Base-by-base conservation (phyloP, 2,329 filamentous ascomycete species). In the Phialocephala subalpina region DNA sequence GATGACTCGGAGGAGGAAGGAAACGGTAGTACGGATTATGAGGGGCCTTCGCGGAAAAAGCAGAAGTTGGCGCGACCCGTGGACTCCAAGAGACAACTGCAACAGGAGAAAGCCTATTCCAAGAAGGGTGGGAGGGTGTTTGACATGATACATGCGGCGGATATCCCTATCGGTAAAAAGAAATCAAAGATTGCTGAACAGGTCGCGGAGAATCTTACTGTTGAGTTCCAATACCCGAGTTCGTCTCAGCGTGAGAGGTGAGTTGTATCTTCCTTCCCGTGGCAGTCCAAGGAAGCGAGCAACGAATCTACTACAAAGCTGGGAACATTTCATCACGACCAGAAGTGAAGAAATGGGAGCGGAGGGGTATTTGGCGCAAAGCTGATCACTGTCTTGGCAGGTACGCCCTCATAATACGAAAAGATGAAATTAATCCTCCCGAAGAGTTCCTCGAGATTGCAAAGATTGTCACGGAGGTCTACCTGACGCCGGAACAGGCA, bases 141-240 rank as follows among this genome's bases (percentile, higher is more conserved):
- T 40, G 58, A 67, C 16, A 75, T 90, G 65, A 84, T 90, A 33
- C 87, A 90, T 70, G 87, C 87, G 4, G 83, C 82, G 4, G 81
- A 88, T 69, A 82, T 90, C 25, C 84, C 84, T 42, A 86, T 81
- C 53, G 77, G 84, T 25, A 78, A 81, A 61, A 79, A 82, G 6
- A 84, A 83, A 49, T 87, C 84, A 66, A 82, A 83, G 33, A 82
- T 83, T 14, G 80, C 86, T 66, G 81, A 82, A 45, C 80, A 83
- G 2, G 78, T 80, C 57, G 40, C 49, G 12, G 79, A 82, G 57
- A 82, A 87, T 65, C 82, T 89, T 7, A 81, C 79, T 12, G 86
- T 97, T 66, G 82, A 90, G 75, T 81, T 98, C 72, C 92, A 96
- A 77, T 98, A 98, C 78, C 95, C 96, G 11, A 94, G 92, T 77